A percentile compares a stretch with the other conserved stretches of the same genome.
These are phyloP conservation scores for Pythium insidiosum DNA, from an alignment of 352 stramenopile species.

Conservation along the genomic window DNA sequence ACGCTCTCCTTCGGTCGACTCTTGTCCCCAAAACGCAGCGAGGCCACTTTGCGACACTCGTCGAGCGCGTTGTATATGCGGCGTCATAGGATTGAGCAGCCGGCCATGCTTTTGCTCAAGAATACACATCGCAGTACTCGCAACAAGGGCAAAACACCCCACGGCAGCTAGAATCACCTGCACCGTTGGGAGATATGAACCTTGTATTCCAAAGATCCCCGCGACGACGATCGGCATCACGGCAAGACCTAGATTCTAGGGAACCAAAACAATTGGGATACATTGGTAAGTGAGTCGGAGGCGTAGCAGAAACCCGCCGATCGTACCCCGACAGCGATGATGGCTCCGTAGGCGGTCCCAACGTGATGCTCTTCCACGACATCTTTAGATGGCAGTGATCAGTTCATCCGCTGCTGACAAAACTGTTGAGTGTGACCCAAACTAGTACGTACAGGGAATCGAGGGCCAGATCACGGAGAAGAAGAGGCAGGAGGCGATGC, in stretches of 20 bases:
- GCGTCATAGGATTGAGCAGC: constrained; percentile 21
- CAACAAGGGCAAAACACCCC: constrained; percentile 11
- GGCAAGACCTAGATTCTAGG: constrained; percentile 36
- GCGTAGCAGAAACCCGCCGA: not conserved
- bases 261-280: too few species aligned
- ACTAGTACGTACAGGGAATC: constrained; percentile 38
- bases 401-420: not conserved
- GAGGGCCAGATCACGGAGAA: constrained; percentile 80
- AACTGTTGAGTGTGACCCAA: not conserved
- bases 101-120: constrained; percentile 20
- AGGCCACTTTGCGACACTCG: constrained; percentile 10
- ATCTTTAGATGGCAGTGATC: constrained; percentile 17
- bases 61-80: constrained; percentile 13
- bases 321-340: constrained; percentile 51
- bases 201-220: constrained; percentile 22
- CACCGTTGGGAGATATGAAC: constrained; percentile 28
- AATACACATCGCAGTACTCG: constrained; percentile 14
- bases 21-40: constrained; percentile 8
- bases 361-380: constrained; percentile 63
- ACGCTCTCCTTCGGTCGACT: constrained; percentile 9
- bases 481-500: constrained; percentile 72
- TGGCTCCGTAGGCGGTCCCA: constrained; percentile 76
- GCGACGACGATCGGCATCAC: constrained; percentile 31
- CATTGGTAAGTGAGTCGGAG: too few species aligned
- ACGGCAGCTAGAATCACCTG: constrained; percentile 24